Conservation (phyloP, 2,329 filamentous ascomycete genomes). For the Intubia oerlemansii region DNA sequence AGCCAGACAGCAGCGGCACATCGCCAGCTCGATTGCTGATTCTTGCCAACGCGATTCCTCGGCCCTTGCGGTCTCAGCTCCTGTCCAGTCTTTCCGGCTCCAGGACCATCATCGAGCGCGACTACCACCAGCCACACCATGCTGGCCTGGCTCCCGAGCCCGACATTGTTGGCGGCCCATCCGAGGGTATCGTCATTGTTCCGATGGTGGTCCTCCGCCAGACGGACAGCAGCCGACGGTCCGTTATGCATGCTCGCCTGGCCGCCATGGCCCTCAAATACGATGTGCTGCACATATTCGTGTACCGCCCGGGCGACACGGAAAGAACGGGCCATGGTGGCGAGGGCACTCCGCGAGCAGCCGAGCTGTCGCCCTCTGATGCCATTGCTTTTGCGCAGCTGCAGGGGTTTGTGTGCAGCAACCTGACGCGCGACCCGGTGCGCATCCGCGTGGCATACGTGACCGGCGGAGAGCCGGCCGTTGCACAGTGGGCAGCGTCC, state of each 20-base stretch:
- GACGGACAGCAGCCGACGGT: conserved; percentile 1
- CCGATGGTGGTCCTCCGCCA: conserved; percentile 55
- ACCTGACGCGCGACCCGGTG: conserved; percentile 17
- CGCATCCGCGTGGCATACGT: conserved; percentile 23
- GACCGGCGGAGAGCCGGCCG: conserved; percentile 24
- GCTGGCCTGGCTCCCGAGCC: too few relatives aligned
- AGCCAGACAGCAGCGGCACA: too few relatives aligned
- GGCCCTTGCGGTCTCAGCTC: too few relatives aligned
- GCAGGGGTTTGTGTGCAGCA: conserved; percentile 23
- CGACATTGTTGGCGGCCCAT: conserved; percentile 51
- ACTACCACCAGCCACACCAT: conserved; percentile 9
- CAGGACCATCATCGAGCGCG: conserved; percentile 12
- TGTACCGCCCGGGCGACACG: conserved; percentile 26
- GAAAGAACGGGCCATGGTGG: conserved; percentile 9
- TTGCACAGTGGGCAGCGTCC: conserved; percentile 32
- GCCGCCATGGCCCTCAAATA: conserved; percentile 32
- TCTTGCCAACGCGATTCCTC: too few relatives aligned
- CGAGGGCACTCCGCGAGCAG: conserved; percentile 15
- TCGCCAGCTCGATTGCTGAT: too few relatives aligned
- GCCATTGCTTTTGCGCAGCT: conserved; percentile 25
- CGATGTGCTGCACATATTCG: conserved; percentile 43
- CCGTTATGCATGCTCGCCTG: conserved; percentile 1
- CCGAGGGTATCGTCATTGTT: conserved; percentile 46
- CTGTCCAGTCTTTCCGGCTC: too few relatives aligned
- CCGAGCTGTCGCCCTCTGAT: conserved; percentile 18